Base-by-base conservation (phyloP, 1,284 basidiomycete genomes). In the Rhodotorula sp. region DNA sequence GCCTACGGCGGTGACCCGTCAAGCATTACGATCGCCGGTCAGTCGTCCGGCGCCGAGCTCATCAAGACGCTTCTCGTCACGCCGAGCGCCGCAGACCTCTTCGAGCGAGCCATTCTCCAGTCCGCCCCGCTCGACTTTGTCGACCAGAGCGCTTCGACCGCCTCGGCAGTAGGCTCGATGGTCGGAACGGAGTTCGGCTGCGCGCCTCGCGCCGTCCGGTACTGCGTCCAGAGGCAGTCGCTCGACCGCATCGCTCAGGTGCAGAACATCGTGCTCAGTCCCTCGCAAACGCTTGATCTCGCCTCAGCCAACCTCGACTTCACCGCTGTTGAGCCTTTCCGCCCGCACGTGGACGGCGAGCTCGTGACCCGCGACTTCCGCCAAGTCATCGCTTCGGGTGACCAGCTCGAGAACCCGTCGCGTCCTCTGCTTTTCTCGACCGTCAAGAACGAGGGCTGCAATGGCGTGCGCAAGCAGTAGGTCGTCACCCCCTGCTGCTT, bases 41-140 rank as follows among this genome's bases (percentile, higher is more conserved):
- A 97, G 81, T 93, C 91, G 78, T 88, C 88, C 46, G 94, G 94
- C 53, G 93, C 90, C 0, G 87, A 85, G 69, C 86, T 95, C 84
- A 86, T 96, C 75, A 86, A 93, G 68, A 81, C 84, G 67, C 78
- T 81, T 68, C 81, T 81, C 34, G 72, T 77, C 13, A 71, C 76
- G 7, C 77, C 80, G 13, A 64, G 73, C 3, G 80, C 79, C 5
- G 48, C 69, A 5, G 62, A 72, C 0, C 78, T 81, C 25, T 83
- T 82, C 71, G 46, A 73, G 5, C 73, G 86, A 52, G 90, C 88
- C 0, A 91, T 92, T 70, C 80, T 94, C 14, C 91, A 94, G 67
- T 92, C 91, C 7, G 91, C 93, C 78, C 90, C 92, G 0, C 90
- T 93, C 87, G 91, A 89, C 79, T 92, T 87, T 76, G 90, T 90